These are phyloP conservation scores for Emergomyces pasteurianus DNA, from an alignment of 2,329 filamentous ascomycete species.

Conservation along the genomic window DNA sequence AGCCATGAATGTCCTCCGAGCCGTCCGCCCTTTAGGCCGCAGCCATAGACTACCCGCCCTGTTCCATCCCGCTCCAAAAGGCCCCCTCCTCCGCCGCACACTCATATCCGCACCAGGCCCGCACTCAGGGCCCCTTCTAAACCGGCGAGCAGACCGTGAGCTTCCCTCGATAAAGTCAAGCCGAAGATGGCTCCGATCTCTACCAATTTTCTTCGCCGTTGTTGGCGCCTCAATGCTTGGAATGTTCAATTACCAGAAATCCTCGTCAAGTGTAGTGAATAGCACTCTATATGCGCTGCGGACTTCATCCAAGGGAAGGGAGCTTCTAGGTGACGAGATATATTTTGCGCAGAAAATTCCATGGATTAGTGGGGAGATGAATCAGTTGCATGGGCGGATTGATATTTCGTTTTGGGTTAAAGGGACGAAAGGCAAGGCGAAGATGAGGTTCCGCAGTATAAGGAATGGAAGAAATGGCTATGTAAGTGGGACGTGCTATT, in stretches of 20 bases:
- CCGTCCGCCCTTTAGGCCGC: conserved; percentile 13
- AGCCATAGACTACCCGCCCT: not conserved
- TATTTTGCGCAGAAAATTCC: conserved; percentile 69
- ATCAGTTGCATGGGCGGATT: conserved; percentile 84
- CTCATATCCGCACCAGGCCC: conserved; percentile 40
- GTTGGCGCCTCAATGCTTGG: conserved; percentile 62
- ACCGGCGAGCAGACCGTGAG: conserved; percentile 41
- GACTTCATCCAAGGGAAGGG: conserved; percentile 62
- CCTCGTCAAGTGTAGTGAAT: conserved; percentile 72
- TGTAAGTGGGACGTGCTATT: conserved; percentile 31
- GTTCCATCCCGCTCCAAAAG: not conserved
- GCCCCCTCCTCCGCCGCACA: conserved; percentile 25
- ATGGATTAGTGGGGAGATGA: conserved; percentile 78
- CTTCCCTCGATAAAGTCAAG: conserved; percentile 34
- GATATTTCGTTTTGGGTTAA: conserved; percentile 79
- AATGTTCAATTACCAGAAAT: conserved; percentile 99
- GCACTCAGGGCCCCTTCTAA: conserved; percentile 40
- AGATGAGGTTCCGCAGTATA: conserved; percentile 70
- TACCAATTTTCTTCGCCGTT: conserved; percentile 68
- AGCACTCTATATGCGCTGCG: conserved; percentile 86
- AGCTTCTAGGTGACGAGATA: conserved; percentile 73
- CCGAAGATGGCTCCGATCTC: conserved; percentile 56
- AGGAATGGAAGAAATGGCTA: conserved; percentile 53
- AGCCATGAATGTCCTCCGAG: not conserved
- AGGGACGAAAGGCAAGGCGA: conserved; percentile 57